These are phyloP conservation scores for Sesbania bispinosa DNA, from an alignment of 306 rosid genomes.

Conservation along the genomic window DNA sequence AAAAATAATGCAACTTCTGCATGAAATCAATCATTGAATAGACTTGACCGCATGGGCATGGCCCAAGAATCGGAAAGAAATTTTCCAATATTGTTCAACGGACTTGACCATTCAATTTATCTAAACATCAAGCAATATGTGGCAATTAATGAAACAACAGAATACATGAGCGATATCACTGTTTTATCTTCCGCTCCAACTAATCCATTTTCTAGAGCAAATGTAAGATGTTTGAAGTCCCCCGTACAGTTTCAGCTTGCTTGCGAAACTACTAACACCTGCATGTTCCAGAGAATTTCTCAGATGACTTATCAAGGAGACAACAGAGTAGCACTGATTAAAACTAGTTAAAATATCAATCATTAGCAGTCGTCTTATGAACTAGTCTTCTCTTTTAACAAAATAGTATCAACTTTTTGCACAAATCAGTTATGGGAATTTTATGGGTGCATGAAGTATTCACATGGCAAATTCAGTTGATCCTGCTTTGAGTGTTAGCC, in stretches of 20 bases:
- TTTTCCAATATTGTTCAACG: neutral
- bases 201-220: neutral
- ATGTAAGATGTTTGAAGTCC: neutral
- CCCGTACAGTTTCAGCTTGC: neutral
- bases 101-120: constrained; percentile 3
- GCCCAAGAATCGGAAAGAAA: neutral
- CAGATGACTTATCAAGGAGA: neutral
- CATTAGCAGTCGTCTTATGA: neutral
- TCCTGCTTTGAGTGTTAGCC: neutral
- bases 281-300: constrained; percentile 18
- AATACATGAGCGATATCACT: neutral
- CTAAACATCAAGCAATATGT: constrained; percentile 4
- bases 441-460: neutral
- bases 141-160: constrained; percentile 7
- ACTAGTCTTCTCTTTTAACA: neutral
- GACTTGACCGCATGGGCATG: neutral
- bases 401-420: neutral
- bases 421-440: neutral
- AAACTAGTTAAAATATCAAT: too few species aligned
- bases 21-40: neutral
- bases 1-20: constrained; percentile 3
- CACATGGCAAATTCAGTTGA: neutral
- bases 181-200: neutral
- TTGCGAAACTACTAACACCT: constrained; percentile 16
- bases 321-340: neutral